A percentile compares a stretch with the other conserved stretches of the same genome.
Evolutionary conservation across 352 stramenopile genomes (phyloP).

Genomic region (Phytophthora multivora): DNA sequence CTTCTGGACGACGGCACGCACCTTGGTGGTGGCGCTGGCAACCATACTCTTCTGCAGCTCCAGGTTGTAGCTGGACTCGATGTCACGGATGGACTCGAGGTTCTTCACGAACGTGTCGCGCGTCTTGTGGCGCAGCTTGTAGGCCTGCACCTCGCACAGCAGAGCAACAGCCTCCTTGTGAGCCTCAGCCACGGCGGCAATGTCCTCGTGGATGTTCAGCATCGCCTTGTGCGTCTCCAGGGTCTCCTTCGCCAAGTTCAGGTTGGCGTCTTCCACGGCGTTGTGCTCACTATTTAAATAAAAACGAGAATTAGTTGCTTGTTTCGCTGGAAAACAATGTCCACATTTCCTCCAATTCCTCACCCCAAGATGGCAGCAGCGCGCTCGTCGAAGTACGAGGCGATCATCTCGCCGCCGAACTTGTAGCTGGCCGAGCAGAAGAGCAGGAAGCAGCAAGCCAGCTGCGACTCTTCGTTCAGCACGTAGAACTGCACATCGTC

Average conservation of each 20-base stretch:
- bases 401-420: slow-evolving; percentile 81
- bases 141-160: slow-evolving; percentile 85
- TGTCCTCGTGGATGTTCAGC: slow-evolving; percentile 87
- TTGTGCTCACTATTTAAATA: slow-evolving; percentile 72
- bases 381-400: slow-evolving; percentile 86
- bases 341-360: slow-evolving; percentile 11
- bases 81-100: slow-evolving; percentile 85
- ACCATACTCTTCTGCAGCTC: slow-evolving; percentile 89
- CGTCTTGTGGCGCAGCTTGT: slow-evolving; percentile 89
- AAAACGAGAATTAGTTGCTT: slow-evolving; percentile 10
- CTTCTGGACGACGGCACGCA: slow-evolving; percentile 73
- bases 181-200: slow-evolving; percentile 71
- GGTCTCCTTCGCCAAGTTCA: slow-evolving; percentile 82
- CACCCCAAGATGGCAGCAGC: slow-evolving; percentile 76
- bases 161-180: slow-evolving; percentile 84
- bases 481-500: slow-evolving; percentile 66
- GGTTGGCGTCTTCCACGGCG: slow-evolving; percentile 84
- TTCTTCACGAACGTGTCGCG: slow-evolving; percentile 88
- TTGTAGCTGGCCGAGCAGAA: slow-evolving; percentile 89
- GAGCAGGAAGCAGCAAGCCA: slow-evolving; percentile 85
- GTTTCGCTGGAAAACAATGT: neutral
- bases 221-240: slow-evolving; percentile 82
- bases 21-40: slow-evolving; percentile 68
- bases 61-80: slow-evolving; percentile 81
- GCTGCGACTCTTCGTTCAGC: slow-evolving; percentile 86